A percentile compares a stretch with the other conserved stretches of the same genome.
Conservation (phyloP, 139 green algal species). For the Chlorella sp. region DNA sequence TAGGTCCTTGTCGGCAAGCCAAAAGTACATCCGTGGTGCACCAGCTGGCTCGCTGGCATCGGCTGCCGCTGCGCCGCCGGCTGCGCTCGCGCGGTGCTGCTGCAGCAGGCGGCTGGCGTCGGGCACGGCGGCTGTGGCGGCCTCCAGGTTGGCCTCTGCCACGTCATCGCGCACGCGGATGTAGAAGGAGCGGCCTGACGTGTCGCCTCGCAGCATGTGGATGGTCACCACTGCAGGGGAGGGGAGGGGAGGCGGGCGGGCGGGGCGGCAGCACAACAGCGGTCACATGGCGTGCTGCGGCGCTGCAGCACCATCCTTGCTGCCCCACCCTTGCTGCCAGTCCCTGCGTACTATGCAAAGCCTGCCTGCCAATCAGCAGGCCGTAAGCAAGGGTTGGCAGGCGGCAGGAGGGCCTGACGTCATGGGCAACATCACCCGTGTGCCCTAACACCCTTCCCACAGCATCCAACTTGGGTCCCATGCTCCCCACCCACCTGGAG, state of each 20-base stretch:
- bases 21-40: slow-evolving; percentile 44
- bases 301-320: no score
- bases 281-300: no score
- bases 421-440: no score
- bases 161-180: slow-evolving; percentile 30
- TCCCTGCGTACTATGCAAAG: no score
- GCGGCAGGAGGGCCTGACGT: no score
- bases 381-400: no score
- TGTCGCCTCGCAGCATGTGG: slow-evolving; percentile 52
- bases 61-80: neutral
- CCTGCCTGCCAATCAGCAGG: no score
- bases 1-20: slow-evolving; percentile 33
- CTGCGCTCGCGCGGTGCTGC: slow-evolving; percentile 5
- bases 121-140: slow-evolving; percentile 14
- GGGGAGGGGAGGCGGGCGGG: neutral
- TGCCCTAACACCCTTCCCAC: no score
- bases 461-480: no score
- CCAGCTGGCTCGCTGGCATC: neutral
- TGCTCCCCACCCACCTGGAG: slow-evolving; percentile 1
- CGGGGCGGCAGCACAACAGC: no score
- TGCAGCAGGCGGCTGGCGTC: slow-evolving; percentile 18
- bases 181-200: slow-evolving; percentile 45
- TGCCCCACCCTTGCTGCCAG: no score
- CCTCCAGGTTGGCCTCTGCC: slow-evolving; percentile 33
- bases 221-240: slow-evolving; percentile 42